Base-by-base conservation (phyloP, 345 rosid genomes). In the Leavenworthia alabamica region DNA sequence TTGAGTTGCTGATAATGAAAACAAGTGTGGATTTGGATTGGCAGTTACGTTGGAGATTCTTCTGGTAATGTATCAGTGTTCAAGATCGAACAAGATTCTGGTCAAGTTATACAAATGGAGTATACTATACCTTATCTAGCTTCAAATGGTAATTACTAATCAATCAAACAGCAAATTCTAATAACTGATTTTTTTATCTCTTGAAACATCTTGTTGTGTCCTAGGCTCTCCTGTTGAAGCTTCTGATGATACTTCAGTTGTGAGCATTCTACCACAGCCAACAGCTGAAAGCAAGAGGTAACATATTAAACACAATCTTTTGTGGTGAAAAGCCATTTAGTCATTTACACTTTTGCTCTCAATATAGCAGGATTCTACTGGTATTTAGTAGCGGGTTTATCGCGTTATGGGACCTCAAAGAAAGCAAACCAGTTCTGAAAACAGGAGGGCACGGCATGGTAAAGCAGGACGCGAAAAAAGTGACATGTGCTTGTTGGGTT, bases 261-360 rank as follows among this genome's bases (percentile, higher is more conserved):
- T 76, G 33, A 72, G 73, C 49, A 74, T 83, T 43, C 56, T 92
- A 71, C 89, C 89, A 67, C 90, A 82, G 47, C 89, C 93, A 52
- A 66, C 78, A 43, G 83, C 93, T 73, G 96, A 89, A 76, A 89
- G 80, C 70, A 92, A 78, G 78, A 89, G 98, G 97, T 87, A 66
- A 70, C 37, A 46, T 11, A 31, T 49, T 6, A 64, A 52, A 43
- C 29, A 16, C 24, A 23, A 51, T 16, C 29, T 49, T 20, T 31
- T 7, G 15, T 23, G 24, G 20, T 44, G 8, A 47, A 9, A 22
- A 20, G 13, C 13, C 8, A 17, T 5, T 44, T 4, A 50, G 26
- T 27, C 32, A 45, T 56, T 11, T 44, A 31, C 19, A 41, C 12
- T 15, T 36, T 23, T 51, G 14, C 51, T 60, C 37, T 53, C 40